These are phyloP conservation scores for Lignosus rhinocerotis DNA, from an alignment of 1,284 basidiomycete genomes.

Conservation along the genomic window DNA sequence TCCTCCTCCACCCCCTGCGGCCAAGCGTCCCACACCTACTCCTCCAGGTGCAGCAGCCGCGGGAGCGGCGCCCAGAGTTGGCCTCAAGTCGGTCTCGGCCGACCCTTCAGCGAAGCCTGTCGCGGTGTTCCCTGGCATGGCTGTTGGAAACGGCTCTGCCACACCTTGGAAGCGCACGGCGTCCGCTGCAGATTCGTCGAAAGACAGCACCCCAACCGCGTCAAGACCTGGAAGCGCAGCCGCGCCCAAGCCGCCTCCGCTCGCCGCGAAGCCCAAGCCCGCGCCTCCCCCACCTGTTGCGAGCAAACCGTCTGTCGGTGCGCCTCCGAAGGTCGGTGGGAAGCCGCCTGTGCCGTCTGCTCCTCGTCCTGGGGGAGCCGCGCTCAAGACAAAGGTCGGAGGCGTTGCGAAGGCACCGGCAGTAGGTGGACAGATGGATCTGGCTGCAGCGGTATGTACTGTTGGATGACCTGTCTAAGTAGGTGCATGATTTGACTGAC, in stretches of 20 bases:
- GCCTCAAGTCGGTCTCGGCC: constrained; percentile 47
- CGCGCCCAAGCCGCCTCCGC: constrained; percentile 52
- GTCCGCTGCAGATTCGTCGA: constrained; percentile 34
- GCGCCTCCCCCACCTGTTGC: constrained; percentile 36
- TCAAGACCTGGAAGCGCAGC: constrained; percentile 58
- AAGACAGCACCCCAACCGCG: constrained; percentile 47
- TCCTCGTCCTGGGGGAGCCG: constrained; percentile 42
- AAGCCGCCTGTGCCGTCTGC: constrained; percentile 65
- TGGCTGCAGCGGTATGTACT: constrained; percentile 73
- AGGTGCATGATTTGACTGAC: constrained; percentile 4
- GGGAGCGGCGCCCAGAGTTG: constrained; percentile 32
- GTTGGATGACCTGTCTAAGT: not conserved
- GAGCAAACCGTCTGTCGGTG: constrained; percentile 37
- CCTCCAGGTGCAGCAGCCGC: constrained; percentile 42
- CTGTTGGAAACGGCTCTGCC: constrained; percentile 61
- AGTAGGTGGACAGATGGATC: constrained; percentile 70
- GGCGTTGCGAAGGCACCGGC: constrained; percentile 41
- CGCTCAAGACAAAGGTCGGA: constrained; percentile 28
- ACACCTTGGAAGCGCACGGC: constrained; percentile 72
- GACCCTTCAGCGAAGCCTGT: constrained; percentile 67
- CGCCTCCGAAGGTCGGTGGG: constrained; percentile 37
- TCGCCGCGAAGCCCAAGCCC: constrained; percentile 54
- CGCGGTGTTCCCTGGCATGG: constrained; percentile 74
- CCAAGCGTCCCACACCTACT: constrained; percentile 32
- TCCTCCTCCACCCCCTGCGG: constrained; percentile 55